Base-by-base conservation (phyloP, 306 rosid genomes). In the Cucumis melo region DNA sequence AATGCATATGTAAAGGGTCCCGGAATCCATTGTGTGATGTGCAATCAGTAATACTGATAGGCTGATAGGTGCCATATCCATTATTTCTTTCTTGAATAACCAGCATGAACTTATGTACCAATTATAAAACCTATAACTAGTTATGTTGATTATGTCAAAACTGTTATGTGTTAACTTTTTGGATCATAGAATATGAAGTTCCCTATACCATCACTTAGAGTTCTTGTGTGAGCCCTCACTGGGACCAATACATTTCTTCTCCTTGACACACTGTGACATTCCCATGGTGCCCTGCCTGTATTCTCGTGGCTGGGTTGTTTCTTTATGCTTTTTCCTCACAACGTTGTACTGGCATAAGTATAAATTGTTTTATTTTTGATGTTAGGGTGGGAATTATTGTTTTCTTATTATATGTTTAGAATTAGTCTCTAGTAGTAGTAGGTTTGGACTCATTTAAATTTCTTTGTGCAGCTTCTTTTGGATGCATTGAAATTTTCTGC, bases 381-480 rank as follows among this genome's bases (percentile, higher is more conserved):
- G 16, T 32, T 32, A 74, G 53, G 13, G 5, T 27, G 54, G 42
- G 27, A 19, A 64, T 8, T 80, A 63, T 29, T 51, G 9, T 77
- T 42, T 73, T 46, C 56, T 81, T 54, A 56, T 74, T 80, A 23
- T 34, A 34, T n/a, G 39, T 17, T 21, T 53, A 32, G 17, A 57
- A 74, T 82, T 60, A 80, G 80, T 34, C 41, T 55, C 62, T 63
- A 73, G 51, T 62, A 78, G 83, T 63, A 73, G 51, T 62, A 78
- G 83, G 41, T 74, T 63, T 73, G 81, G 59, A 77, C 57, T 23
- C 32, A 19, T 54, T 46, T 73, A 61, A 72, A 79, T 83, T 72
- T 54, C 65, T 27, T 60, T 83, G 39, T 82, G 87, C 93, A 94
- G 98, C 89, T 94, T 76, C 94, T 94, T 72, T 75, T 80, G 85